A percentile compares a stretch with the other conserved stretches of the same genome.
Evolutionary conservation across 2,329 filamentous ascomycete genomes (phyloP).

Genomic region (Simplicillium sp.): DNA sequence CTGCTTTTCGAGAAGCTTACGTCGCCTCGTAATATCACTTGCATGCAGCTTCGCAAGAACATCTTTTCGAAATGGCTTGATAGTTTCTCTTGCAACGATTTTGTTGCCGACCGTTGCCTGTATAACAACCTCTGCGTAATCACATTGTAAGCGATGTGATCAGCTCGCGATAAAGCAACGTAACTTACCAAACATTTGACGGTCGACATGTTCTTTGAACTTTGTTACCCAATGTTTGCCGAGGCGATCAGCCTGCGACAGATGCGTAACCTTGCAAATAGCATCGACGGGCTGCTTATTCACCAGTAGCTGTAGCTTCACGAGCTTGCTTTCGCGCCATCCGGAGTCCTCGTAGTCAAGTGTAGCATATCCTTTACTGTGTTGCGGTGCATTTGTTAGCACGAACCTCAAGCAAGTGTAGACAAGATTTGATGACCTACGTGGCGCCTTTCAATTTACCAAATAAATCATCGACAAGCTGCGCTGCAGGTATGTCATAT

Average conservation of each 20-base stretch:
- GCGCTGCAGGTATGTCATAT: slow-evolving; percentile 79
- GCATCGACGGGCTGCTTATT: slow-evolving; percentile 93
- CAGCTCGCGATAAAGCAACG: neutral
- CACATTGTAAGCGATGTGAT: neutral
- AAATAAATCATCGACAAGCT: slow-evolving; percentile 94
- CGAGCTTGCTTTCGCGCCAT: slow-evolving; percentile 69
- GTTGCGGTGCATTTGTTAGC: neutral
- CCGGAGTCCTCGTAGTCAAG: slow-evolving; percentile 95
- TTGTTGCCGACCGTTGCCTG: slow-evolving; percentile 78
- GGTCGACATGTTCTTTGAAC: slow-evolving; percentile 93
- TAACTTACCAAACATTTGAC: slow-evolving; percentile 71
- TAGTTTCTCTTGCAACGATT: slow-evolving; percentile 83
- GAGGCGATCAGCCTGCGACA: slow-evolving; percentile 69
- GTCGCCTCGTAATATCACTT: slow-evolving; percentile 70
- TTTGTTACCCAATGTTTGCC: slow-evolving; percentile 86
- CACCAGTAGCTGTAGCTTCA: slow-evolving; percentile 86
- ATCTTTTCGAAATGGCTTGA: slow-evolving; percentile 95
- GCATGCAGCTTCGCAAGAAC: slow-evolving; percentile 90
- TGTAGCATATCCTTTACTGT: slow-evolving; percentile 78
- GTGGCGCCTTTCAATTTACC: slow-evolving; percentile 90
- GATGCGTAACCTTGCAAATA: slow-evolving; percentile 81
- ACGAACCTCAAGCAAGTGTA: no score
- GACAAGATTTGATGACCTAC: slow-evolving; percentile 15
- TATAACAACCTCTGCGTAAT: slow-evolving; percentile 66
- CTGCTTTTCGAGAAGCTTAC: slow-evolving; percentile 90